phyloP scores from a whole-genome alignment of 176 grass and related monocot genomes.

The Zizania latifolia region DNA sequence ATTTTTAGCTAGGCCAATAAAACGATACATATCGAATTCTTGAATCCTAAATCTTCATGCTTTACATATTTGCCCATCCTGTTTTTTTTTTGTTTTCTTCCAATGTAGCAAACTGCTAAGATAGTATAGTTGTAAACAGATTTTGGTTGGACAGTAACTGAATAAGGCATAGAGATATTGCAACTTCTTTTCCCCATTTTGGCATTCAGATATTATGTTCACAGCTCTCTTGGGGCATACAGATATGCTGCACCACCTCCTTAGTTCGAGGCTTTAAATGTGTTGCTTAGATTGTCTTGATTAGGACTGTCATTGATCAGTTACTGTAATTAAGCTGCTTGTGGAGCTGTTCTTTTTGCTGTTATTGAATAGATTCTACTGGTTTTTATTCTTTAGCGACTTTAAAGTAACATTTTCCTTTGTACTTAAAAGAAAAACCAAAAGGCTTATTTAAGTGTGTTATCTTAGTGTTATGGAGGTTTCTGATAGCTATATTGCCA shows the following conservation, averaged over 20 bases:
- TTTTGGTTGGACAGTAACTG: slow-evolving; percentile 12
- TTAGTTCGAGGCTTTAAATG: background rate
- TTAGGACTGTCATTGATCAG: background rate
- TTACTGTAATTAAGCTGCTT: background rate
- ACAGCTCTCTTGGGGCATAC: background rate
- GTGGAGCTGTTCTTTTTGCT: background rate
- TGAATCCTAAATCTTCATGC: no score
- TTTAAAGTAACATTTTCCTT: background rate
- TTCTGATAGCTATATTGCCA: slow-evolving; percentile 18
- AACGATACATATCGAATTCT: no score
- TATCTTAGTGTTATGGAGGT: slow-evolving; percentile 10
- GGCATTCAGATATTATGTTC: background rate
- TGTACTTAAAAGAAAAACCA: background rate
- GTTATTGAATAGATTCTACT: background rate
- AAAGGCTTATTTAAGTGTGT: background rate
- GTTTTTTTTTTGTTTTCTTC: slow-evolving; percentile 14
- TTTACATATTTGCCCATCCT: no score
- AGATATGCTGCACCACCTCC: background rate
- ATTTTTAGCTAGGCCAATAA: no score
- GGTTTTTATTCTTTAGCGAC: background rate
- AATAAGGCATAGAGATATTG: background rate
- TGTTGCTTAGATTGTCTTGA: background rate
- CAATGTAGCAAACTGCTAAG: background rate
- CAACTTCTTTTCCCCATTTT: background rate
- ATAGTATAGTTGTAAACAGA: background rate